Evolutionary conservation across 2,329 filamentous ascomycete genomes (phyloP), one percentile per base, ranked within the genome.

Genomic region (Microcyclosporella mali): DNA sequence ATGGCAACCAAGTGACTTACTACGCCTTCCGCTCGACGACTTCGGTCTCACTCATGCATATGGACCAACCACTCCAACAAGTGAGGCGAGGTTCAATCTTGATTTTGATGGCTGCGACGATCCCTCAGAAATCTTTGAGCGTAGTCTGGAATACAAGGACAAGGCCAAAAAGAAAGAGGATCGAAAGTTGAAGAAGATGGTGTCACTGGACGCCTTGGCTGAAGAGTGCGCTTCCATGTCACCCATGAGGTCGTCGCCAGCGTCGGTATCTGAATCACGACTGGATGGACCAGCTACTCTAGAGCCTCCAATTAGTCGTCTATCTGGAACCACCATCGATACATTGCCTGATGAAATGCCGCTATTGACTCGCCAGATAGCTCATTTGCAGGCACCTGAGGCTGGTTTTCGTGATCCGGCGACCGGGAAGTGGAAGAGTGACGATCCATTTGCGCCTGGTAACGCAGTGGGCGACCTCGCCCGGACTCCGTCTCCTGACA

Each of bases 181-280:
- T 29, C 47, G 45, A 19, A 50, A 31, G 10, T 33, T 57, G 15
- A 53, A 53, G 34, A 46, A 50, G 17, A 56, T 58, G 48, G 36
- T 46, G 10, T 60, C 57, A 3, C 45, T 60, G 4, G 54, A 59
- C 34, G 57, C 55, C 12, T 38, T 60, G 42, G 52, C 57, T 31
- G 41, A 53, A 15, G 43, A 53, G 27, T 50, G 43, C 18, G 33
- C 37, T 28, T 12, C 11, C 14, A 29, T 18, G 25, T 17, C 19
- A 12, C 25, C 37, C 4, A 9, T 25, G 21, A 4, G 21, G 6
- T 25, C 21, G 9, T 25, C 21, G 4, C 21, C 21, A 25, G 21
- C 21, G n/a, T n/a, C n/a, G n/a, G n/a, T n/a, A 29, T 4, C 14
- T 15, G 27, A 28, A 14, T 29, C 16, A 18, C 37, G 25, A 45